phyloP scores from a whole-genome alignment of 768 basidiomycete genomes.

The Phaffia australis region DNA sequence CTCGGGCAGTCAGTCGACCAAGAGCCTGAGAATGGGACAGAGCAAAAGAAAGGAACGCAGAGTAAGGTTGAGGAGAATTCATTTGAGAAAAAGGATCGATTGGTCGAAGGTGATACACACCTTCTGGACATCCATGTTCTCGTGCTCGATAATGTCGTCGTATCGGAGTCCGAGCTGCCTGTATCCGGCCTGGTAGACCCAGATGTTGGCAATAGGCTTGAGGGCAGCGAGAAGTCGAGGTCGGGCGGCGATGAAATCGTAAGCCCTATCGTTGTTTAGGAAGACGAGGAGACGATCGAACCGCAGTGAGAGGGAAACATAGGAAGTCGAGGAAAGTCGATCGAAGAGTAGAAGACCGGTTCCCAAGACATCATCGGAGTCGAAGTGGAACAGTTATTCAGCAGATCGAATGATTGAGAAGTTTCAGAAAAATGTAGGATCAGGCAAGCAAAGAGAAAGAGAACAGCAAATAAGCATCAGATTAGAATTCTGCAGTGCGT shows the following conservation, averaged over 20 bases:
- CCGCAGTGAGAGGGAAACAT: too few species aligned
- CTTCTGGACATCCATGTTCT: conserved; percentile 64
- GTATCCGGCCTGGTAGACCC: conserved; percentile 69
- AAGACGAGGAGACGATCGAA: too few species aligned
- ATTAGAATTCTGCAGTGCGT: neutral
- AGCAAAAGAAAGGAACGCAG: neutral
- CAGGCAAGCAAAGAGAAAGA: too few species aligned
- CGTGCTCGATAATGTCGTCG: conserved; percentile 85
- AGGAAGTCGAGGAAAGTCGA: too few species aligned
- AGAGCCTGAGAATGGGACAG: conserved; percentile 52
- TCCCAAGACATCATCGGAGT: too few species aligned
- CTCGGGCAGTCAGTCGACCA: conserved; percentile 60
- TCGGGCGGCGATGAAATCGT: conserved; percentile 31
- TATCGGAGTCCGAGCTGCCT: conserved; percentile 79
- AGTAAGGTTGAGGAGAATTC: neutral
- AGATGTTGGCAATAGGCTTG: conserved; percentile 71
- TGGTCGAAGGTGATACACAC: conserved; percentile 41
- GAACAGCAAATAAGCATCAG: neutral
- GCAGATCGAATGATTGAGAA: too few species aligned
- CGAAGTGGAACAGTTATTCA: too few species aligned
- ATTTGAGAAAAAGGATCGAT: neutral
- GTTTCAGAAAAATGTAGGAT: too few species aligned
- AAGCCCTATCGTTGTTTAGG: too few species aligned
- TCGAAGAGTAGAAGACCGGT: too few species aligned
- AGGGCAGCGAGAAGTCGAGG: conserved; percentile 50